Evolutionary conservation across 192 early-diverging fungal genomes (phyloP), one percentile per base, ranked within the genome.

Genomic region (Backusella luteola): DNA sequence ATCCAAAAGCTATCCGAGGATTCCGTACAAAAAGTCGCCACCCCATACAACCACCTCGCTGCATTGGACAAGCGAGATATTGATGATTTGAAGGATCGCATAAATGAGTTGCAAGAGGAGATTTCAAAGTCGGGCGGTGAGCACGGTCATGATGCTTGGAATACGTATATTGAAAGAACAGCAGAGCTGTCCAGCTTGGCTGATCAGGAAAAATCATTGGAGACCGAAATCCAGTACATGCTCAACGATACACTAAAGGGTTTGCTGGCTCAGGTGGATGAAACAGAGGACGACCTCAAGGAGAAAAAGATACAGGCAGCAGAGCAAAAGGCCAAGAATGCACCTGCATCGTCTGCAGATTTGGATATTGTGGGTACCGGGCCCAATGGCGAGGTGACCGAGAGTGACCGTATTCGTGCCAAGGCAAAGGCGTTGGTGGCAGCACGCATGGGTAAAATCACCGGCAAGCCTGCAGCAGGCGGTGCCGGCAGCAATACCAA

Each of bases 361-460:
- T 29, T 63, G 1, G 21, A 81, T 36, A 83, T 88, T 69, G 72
- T 77, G 19, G 85, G 87, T 2, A 89, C 88, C 11, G 88, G 88
- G 1, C 88, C 88, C 2, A 80, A 78, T 49, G 89, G 89, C 6
- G 42, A 75, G 41, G 75, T 90, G 17, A 90, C 89, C 0, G 87
- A 88, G 19, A 77, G 83, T 21, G 89, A 90, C 67, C 77, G 78
- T 39, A 88, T 86, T 77, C 81, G 82, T 15, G 87, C 89, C 12
- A 88, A 84, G 59, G 85, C 85, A 19, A 83, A 85, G 53, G 78
- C 86, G 2, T 82, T 90, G 84, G 75, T 88, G 39, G 84, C 86
- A 63, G 85, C 85, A 52, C 78, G 83, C 19, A 81, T 88, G 82
- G 84, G 84, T 6, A 84, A 80, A n/a, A 76, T 87, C 7, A 83